Percentiles rank a stretch among this genome's conserved stretches.
Evolutionary conservation across 306 rosid genomes (phyloP).

Genomic region (Acacia crassicarpa): DNA sequence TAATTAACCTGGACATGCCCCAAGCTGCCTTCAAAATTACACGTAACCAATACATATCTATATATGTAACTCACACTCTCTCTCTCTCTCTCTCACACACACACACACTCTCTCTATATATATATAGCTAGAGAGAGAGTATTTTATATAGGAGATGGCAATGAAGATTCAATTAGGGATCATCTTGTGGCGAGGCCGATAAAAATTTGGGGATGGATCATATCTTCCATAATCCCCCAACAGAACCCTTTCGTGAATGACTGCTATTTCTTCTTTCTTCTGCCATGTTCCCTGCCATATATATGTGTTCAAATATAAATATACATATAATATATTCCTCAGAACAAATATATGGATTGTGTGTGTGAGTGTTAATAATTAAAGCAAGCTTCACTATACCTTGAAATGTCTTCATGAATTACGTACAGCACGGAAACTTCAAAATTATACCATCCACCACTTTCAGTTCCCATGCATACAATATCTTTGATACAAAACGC

Average conservation of each 20-base stretch:
- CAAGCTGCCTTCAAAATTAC: background rate
- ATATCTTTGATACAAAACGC: background rate
- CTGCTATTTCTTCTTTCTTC: slow-evolving; percentile 28
- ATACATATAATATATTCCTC: background rate
- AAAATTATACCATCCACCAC: background rate
- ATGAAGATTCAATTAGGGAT: slow-evolving; percentile 54
- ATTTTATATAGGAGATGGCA: background rate
- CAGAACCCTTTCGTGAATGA: slow-evolving; percentile 61
- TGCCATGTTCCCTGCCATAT: slow-evolving; percentile 16
- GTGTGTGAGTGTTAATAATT: background rate
- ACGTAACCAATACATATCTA: background rate
- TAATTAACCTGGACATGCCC: background rate
- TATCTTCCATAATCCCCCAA: slow-evolving; percentile 69
- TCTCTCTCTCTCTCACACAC: too few species aligned
- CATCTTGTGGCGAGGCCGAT: slow-evolving; percentile 77
- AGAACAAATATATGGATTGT: background rate
- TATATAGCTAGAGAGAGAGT: background rate
- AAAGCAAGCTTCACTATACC: background rate
- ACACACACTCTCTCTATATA: background rate
- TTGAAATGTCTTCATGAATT: background rate
- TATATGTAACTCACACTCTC: background rate
- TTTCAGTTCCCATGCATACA: background rate
- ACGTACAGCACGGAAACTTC: background rate
- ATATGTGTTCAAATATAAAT: background rate
- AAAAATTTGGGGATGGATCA: slow-evolving; percentile 69